phyloP scores from a whole-genome alignment of 106 monocot species.

The Dendrobium nobile region DNA sequence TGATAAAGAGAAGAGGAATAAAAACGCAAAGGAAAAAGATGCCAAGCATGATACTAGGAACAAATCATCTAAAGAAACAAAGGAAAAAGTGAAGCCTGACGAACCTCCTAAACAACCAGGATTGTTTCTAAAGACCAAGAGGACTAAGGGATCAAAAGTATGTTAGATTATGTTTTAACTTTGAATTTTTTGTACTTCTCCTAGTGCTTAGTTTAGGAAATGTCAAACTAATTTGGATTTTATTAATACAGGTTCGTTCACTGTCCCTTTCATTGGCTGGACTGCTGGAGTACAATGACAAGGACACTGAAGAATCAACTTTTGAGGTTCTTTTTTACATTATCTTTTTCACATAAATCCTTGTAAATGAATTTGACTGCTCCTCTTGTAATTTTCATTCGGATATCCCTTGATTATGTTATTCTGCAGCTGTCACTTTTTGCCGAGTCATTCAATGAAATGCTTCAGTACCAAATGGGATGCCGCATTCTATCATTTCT shows the following conservation, averaged over 20 bases:
- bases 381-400: background rate
- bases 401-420: constrained; percentile 3
- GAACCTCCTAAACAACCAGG: constrained; percentile 71
- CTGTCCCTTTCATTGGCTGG: constrained; percentile 82
- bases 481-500: constrained; percentile 75
- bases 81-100: constrained; percentile 44
- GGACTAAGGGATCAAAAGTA: constrained; percentile 67
- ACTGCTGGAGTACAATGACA: constrained; percentile 88
- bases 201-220: background rate
- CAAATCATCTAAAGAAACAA: constrained; percentile 42
- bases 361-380: background rate
- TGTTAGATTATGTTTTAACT: constrained; percentile 4
- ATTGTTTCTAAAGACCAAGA: constrained; percentile 57
- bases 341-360: background rate
- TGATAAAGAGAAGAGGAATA: constrained; percentile 43
- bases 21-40: constrained; percentile 7
- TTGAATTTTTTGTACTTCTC: background rate
- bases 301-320: constrained; percentile 85
- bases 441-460: constrained; percentile 89
- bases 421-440: constrained; percentile 77
- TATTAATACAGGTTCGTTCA: constrained; percentile 59
- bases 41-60: constrained; percentile 30
- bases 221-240: constrained; percentile 3
- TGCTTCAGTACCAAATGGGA: constrained; percentile 97
- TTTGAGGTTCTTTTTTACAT: constrained; percentile 64